Conservation (phyloP, 78 protist genomes). For the Tieghemostelium lacteum region DNA sequence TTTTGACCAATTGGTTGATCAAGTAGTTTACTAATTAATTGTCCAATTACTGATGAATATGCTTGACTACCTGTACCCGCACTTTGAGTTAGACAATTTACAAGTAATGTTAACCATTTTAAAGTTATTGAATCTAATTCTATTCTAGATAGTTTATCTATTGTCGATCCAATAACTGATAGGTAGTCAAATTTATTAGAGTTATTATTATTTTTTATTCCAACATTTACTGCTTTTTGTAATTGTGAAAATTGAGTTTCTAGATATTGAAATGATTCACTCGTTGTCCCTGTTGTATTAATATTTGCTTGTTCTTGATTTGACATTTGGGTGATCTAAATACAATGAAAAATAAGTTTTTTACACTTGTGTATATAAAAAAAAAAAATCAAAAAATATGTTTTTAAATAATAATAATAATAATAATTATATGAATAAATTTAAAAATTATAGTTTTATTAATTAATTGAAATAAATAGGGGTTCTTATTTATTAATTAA, state of each 20-base stretch:
- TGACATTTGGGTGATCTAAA: no score
- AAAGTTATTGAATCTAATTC: slow-evolving; percentile 35
- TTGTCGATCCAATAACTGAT: slow-evolving; percentile 9
- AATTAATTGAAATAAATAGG: no score
- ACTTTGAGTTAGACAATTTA: slow-evolving; percentile 33
- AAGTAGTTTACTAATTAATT: slow-evolving; percentile 23
- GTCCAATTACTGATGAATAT: slow-evolving; percentile 19
- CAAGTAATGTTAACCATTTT: slow-evolving; percentile 49
- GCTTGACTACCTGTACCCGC: slow-evolving; percentile 41
- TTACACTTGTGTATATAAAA: no score
- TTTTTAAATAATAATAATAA: no score
- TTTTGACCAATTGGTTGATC: slow-evolving; percentile 43
- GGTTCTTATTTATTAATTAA: no score
- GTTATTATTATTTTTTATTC: slow-evolving; percentile 34
- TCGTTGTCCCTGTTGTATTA: no score
- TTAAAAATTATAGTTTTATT: no score
- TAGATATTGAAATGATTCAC: not conserved
- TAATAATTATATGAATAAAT: no score
- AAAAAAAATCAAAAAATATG: no score
- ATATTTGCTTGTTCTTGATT: no score
- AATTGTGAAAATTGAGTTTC: slow-evolving; percentile 12
- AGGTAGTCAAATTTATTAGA: slow-evolving; percentile 34
- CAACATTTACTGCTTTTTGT: slow-evolving; percentile 55
- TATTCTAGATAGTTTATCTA: slow-evolving; percentile 13
- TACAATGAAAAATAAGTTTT: no score